Conservation (phyloP, 2,329 filamentous ascomycete genomes). For the Arthrocladium fulminans region DNA sequence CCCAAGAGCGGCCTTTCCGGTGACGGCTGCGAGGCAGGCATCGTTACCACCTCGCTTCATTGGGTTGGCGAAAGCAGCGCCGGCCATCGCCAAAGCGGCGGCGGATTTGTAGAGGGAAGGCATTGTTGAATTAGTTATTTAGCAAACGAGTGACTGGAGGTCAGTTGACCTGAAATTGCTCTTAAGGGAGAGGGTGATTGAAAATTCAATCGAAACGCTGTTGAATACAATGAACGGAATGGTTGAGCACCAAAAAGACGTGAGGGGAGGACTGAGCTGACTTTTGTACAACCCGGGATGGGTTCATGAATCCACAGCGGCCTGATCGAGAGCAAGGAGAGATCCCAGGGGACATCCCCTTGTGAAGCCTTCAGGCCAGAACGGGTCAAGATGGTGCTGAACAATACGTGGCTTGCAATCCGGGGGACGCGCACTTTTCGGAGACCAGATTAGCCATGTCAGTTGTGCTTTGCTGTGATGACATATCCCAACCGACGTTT, state of each 20-base stretch:
- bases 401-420: too few relatives aligned
- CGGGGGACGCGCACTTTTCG: too few relatives aligned
- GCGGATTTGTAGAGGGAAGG: conserved; percentile 16
- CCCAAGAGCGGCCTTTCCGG: conserved; percentile 20
- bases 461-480: too few relatives aligned
- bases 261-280: not conserved
- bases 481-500: too few relatives aligned
- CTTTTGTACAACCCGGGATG: conserved; percentile 8
- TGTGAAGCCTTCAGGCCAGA: too few relatives aligned
- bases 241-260: not conserved
- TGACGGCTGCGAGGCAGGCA: conserved; percentile 21
- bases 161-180: conserved; percentile 17
- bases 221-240: conserved; percentile 3
- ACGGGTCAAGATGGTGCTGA: too few relatives aligned
- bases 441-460: too few relatives aligned
- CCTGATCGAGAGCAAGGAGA: too few relatives aligned
- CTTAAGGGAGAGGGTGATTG: conserved; percentile 23
- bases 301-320: too few relatives aligned
- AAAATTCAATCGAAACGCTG: conserved; percentile 20
- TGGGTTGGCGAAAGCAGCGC: conserved; percentile 17
- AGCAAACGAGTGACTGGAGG: conserved; percentile 22
- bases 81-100: conserved; percentile 21
- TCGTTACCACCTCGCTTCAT: conserved; percentile 10
- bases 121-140: conserved; percentile 14
- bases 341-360: too few relatives aligned